Evolutionary conservation across 768 basidiomycete genomes (phyloP), one percentile per base, ranked within the genome.

Genomic region (Saitozyma podzolica): DNA sequence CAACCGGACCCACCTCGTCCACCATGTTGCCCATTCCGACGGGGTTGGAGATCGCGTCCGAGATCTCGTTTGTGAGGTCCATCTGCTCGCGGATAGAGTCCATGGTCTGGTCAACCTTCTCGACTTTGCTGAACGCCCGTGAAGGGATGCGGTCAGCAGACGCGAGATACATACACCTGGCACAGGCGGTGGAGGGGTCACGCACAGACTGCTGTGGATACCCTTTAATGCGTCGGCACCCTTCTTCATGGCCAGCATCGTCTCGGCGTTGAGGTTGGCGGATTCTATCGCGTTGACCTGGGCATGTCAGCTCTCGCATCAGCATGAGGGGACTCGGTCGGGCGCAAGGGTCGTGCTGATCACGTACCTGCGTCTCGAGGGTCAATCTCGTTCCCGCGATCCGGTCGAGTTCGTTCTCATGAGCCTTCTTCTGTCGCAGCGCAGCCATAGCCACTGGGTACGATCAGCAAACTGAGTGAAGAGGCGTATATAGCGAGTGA

Each of bases 191-290:
- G 29, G 5, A 5, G 29, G 42, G 45, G 58, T 53, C 37, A 87
- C 92, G 77, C 65, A 96, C 94, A 96, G 84, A 74, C 87, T 87
- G 50, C 88, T 87, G 70, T 98, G 95, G 39, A 66, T 66, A 6
- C 61, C 65, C 65, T 66, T 62, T 16, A 67, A 58, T 37, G 89
- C 96, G 64, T 88, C 87, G 0, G 92, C 85, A 43, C 90, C 95
- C 80, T 90, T 89, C 89, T 93, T 96, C 91, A 99, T 96, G 37
- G 90, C 93, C 19, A 86, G 83, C 90, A 99, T 92, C 13, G 93
- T 97, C 84, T 97, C 93, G 74, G 90, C 88, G 79, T 99, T 98
- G 80, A 98, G 85, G 82, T 97, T 98, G 50, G 96, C 96, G 14
- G 90, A 91, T 80, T 98, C 96, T 50, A 98, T 85, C 17, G 95